Conservation (phyloP, 1,284 basidiomycete species). For the Vanrija humicola region DNA sequence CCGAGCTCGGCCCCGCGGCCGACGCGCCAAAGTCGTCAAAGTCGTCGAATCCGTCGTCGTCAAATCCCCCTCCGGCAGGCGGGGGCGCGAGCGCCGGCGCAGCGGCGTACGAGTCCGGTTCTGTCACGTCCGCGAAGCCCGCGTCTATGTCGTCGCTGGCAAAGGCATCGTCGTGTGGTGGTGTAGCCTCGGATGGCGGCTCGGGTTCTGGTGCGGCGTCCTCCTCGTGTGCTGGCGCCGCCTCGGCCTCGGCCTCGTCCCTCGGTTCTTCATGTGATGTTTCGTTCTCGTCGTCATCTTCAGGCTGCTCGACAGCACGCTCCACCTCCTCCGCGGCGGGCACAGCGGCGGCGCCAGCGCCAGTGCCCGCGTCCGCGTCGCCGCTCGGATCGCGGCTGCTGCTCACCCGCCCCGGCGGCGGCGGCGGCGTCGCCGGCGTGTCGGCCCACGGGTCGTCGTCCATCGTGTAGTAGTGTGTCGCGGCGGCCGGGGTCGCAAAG, state of each 20-base stretch:
- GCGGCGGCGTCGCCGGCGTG: conserved; percentile 15
- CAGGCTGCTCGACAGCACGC: too few relatives aligned
- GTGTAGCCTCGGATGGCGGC: neutral
- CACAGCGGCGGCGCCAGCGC: neutral
- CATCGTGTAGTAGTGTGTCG: conserved; percentile 16
- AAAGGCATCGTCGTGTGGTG: neutral
- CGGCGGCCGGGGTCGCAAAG: too few relatives aligned
- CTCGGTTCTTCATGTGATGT: neutral
- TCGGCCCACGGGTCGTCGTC: conserved; percentile 38
- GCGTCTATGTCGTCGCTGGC: neutral
- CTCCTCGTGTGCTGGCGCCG: neutral
- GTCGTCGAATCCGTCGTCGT: conserved; percentile 65
- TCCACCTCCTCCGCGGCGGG: neutral
- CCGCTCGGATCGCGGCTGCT: neutral
- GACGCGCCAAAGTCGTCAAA: conserved; percentile 52
- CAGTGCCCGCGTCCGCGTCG: neutral
- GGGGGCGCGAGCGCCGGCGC: neutral
- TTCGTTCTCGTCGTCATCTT: neutral
- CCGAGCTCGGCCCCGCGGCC: conserved; percentile 15
- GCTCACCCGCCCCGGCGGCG: too few relatives aligned
- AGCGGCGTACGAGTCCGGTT: neutral
- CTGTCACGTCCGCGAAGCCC: neutral
- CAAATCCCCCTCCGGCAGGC: conserved; percentile 38
- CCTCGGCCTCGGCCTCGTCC: neutral
- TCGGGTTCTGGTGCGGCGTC: neutral